A percentile compares a stretch with the other conserved stretches of the same genome.
phyloP scores from a whole-genome alignment of 345 rosid species.

The Bretschneidera sinensis region DNA sequence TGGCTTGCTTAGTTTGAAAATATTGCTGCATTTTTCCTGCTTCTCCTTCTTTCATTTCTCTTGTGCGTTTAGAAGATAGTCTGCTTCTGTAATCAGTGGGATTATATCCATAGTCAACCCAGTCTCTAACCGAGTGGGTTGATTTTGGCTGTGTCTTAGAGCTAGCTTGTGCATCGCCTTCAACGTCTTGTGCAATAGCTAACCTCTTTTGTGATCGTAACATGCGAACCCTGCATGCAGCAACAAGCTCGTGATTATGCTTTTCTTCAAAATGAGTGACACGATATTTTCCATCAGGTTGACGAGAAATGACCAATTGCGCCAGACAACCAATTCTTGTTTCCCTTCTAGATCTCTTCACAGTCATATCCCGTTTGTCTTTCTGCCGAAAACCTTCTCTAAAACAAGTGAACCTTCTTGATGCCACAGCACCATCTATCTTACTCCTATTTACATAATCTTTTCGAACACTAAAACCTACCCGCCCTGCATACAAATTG shows the following conservation, averaged over 20 bases:
- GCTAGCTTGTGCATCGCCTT: constrained; percentile 17
- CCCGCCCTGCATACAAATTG: constrained; percentile 30
- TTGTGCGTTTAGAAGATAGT: constrained; percentile 18
- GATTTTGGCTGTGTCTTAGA: constrained; percentile 8
- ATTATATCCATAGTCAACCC: constrained; percentile 13
- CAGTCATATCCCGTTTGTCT: constrained; percentile 24
- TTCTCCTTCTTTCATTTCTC: constrained; percentile 29
- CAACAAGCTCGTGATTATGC: constrained; percentile 36
- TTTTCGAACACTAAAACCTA: constrained; percentile 38
- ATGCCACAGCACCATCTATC: constrained; percentile 34
- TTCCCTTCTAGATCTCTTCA: constrained; percentile 33
- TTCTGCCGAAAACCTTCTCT: constrained; percentile 39
- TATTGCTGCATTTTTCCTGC: constrained; percentile 25
- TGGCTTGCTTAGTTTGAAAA: constrained; percentile 26
- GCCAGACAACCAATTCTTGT: constrained; percentile 40
- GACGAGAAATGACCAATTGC: constrained; percentile 31
- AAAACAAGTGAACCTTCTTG: constrained; percentile 36
- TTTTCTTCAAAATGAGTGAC: constrained; percentile 32
- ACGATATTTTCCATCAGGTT: constrained; percentile 31
- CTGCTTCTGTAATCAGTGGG: constrained; percentile 16
- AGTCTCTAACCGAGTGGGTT: constrained; percentile 10
- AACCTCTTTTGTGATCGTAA: constrained; percentile 30
- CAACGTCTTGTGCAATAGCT: constrained; percentile 18
- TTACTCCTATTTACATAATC: constrained; percentile 36
- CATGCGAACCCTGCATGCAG: constrained; percentile 24